These are phyloP conservation scores for Chrysanthemum seticuspe DNA, from an alignment of 129 eudicot species.

Conservation along the genomic window DNA sequence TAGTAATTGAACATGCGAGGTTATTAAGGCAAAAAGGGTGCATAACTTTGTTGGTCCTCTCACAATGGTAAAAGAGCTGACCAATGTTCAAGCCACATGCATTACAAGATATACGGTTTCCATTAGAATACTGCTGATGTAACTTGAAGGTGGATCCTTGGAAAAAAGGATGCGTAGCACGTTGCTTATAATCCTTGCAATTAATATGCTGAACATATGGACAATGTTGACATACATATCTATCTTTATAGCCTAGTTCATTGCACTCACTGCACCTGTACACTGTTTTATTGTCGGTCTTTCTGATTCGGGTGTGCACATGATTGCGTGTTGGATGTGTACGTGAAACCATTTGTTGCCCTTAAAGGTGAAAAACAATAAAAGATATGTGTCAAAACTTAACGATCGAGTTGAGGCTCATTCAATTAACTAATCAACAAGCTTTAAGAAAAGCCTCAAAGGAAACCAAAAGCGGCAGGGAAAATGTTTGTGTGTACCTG, in stretches of 20 bases:
- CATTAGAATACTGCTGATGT: neutral
- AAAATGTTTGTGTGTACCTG: too few species aligned
- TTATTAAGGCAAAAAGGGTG: slow-evolving; percentile 20
- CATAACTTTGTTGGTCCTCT: neutral
- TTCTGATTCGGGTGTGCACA: neutral
- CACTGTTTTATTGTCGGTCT: neutral
- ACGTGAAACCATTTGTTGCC: neutral
- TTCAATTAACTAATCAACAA: too few species aligned
- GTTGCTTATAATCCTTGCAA: neutral
- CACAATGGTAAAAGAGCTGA: slow-evolving; percentile 10
- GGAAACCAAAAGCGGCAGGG: too few species aligned
- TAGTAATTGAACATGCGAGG: neutral
- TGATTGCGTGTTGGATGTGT: neutral
- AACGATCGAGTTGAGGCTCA: too few species aligned
- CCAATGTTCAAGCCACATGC: slow-evolving; percentile 3
- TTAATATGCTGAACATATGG: slow-evolving; percentile 11
- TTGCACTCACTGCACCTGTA: neutral
- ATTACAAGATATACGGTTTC: neutral
- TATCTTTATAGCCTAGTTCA: neutral
- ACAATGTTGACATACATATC: slow-evolving; percentile 12
- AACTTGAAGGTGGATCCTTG: slow-evolving; percentile 1
- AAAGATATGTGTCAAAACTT: too few species aligned
- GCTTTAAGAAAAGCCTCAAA: too few species aligned
- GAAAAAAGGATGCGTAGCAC: neutral
- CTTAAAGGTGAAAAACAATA: neutral